Conservation (phyloP, 2,329 filamentous ascomycete genomes). For the Neopestalotiopsis sp. region DNA sequence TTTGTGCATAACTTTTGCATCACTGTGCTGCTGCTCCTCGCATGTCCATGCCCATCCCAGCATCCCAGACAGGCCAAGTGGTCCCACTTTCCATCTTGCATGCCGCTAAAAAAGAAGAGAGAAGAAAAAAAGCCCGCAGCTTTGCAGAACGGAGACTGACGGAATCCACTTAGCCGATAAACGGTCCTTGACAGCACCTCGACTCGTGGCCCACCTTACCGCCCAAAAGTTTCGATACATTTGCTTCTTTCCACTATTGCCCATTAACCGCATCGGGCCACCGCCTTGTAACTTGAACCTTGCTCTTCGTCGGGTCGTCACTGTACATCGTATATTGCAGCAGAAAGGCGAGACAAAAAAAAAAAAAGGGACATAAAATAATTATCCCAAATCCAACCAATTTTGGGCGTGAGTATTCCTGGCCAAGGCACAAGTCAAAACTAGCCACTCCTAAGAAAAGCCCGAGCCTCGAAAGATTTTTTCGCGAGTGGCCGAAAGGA, state of each 20-base stretch:
- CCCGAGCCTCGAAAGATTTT: constrained; percentile 11
- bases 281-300: constrained; percentile 21
- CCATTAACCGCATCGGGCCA: background rate
- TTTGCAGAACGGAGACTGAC: constrained; percentile 12
- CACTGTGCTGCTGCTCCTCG: background rate
- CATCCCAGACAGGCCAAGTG: background rate
- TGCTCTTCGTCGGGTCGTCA: background rate
- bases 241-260: background rate
- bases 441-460: constrained; percentile 10
- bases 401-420: background rate
- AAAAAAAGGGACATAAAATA: background rate
- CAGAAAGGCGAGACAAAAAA: background rate
- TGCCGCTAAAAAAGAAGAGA: constrained; percentile 7
- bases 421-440: background rate
- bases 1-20: constrained; percentile 7
- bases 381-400: background rate
- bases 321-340: background rate
- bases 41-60: background rate
- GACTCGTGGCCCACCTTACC: constrained; percentile 12
- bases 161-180: constrained; percentile 20
- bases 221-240: constrained; percentile 6
- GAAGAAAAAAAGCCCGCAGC: constrained; percentile 5
- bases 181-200: constrained; percentile 23
- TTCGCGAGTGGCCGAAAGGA: constrained; percentile 10
- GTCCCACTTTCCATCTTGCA: constrained; percentile 8